These are phyloP conservation scores for Medicago ruthenica DNA, from an alignment of 306 rosid genomes.

Conservation along the genomic window DNA sequence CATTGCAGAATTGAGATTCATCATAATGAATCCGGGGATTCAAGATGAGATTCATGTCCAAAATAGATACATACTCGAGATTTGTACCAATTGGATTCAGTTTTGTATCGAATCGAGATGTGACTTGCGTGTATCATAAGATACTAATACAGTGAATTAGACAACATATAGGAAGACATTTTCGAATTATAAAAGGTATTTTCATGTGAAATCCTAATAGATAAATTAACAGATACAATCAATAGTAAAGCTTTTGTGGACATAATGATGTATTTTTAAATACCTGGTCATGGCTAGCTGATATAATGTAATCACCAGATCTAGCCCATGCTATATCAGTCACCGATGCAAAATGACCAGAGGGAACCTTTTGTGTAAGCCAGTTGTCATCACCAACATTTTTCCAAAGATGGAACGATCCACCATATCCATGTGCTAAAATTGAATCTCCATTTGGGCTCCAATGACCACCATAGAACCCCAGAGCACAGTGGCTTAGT, in stretches of 20 bases:
- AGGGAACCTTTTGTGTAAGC: slow-evolving; percentile 95
- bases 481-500: slow-evolving; percentile 93
- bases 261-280: neutral
- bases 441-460: slow-evolving; percentile 83
- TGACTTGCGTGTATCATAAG: too few relatives aligned
- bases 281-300: slow-evolving; percentile 98
- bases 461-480: slow-evolving; percentile 98
- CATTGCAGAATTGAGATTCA: too few relatives aligned
- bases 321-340: slow-evolving; percentile 86
- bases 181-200: slow-evolving; percentile 9
- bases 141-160: too few relatives aligned
- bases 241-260: slow-evolving; percentile 18
- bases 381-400: slow-evolving; percentile 78
- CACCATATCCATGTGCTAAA: slow-evolving; percentile 97
- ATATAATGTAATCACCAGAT: slow-evolving; percentile 76
- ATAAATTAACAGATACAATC: slow-evolving; percentile 18
- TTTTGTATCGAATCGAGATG: too few relatives aligned
- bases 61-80: too few relatives aligned
- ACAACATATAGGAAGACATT: neutral
- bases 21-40: too few relatives aligned
- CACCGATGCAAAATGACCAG: slow-evolving; percentile 93
- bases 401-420: slow-evolving; percentile 95
- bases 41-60: too few relatives aligned
- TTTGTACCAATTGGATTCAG: too few relatives aligned
- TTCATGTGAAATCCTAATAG: neutral